Base-by-base conservation (phyloP, 2,329 filamentous ascomycete species). In the Microcyclospora pomicola region DNA sequence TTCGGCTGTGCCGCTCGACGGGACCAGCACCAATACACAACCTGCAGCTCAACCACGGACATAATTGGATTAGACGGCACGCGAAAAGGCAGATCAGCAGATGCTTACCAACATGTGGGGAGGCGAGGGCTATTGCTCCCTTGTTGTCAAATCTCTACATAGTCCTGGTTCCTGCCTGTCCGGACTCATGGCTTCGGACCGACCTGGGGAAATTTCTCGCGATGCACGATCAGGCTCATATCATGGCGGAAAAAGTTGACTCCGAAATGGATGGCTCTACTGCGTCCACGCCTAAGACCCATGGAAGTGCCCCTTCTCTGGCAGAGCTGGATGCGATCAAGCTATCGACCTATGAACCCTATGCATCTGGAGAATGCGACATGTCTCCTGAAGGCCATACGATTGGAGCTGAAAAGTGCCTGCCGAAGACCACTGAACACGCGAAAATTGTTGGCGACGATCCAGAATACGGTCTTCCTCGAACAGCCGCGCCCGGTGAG, bases 401-500 rank as follows among this genome's bases (percentile, higher is more conserved):
- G 31, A 45, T 40, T 9, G 40, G 43, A 24, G 37, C 33, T 2
- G 37, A 41, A 38, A 36, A 36, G 5, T 36, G 35, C 13, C 28
- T 24, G 16, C 30, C 47, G 14, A 36, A 16, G 33, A 34, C 43
- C 37, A 14, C 41, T 40, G 16, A 39, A 37, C 16, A 54, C 52
- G 2, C 52, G 58, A 2, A 55, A 46, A 34, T 59, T 59, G 1
- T 31, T 6, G 59, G 58, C 0, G 57, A 61, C 34, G 58, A 65
- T 35, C 52, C 75, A 13, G 31, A 78, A 48, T 68, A 65, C 52
- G 78, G 71, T 49, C 59, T 67, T 11, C 69, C 72, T 2, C 49
- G 62, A 5, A 71, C 64, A 6, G 72, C 71, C 13, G 49, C 36
- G 19, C 48, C 43, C 15, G 50, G 57, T 11, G 60, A 64, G 6